Evolutionary conservation across 1,139 yeast genomes (phyloP).

Genomic region (Candida sanyaensis): DNA sequence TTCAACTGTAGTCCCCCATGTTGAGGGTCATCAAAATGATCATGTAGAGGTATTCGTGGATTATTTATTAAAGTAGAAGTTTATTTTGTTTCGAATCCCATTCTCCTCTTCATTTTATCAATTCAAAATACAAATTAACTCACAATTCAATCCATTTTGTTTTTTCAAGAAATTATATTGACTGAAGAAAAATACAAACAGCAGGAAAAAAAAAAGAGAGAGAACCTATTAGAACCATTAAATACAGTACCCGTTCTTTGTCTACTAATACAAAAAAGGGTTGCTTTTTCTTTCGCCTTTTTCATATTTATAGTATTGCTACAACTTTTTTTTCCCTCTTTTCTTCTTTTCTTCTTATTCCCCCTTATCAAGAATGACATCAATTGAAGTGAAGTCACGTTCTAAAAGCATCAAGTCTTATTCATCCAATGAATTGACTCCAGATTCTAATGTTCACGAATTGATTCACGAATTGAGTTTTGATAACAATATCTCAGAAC

Average conservation of each 20-base stretch:
- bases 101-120: no score
- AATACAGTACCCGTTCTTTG: background rate
- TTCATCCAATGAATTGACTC: conserved; percentile 36
- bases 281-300: background rate
- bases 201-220: background rate
- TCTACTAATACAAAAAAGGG: background rate
- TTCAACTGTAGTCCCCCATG: no score
- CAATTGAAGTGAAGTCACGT: conserved; percentile 50
- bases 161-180: no score
- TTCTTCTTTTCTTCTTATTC: background rate
- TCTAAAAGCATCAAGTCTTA: conserved; percentile 49
- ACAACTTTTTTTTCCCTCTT: background rate
- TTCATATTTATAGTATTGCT: background rate
- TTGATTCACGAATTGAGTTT: conserved; percentile 43
- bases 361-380: conserved; percentile 21
- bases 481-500: conserved; percentile 35
- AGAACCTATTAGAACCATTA: background rate
- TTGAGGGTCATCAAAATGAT: no score
- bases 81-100: no score
- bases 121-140: no score
- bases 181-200: no score
- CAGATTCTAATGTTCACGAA: conserved; percentile 29
- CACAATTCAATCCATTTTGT: no score
- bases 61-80: no score
- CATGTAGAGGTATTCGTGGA: no score